Evolutionary conservation across 78 protist species (phyloP).

Genomic region (Cavenderia fasciculata): DNA sequence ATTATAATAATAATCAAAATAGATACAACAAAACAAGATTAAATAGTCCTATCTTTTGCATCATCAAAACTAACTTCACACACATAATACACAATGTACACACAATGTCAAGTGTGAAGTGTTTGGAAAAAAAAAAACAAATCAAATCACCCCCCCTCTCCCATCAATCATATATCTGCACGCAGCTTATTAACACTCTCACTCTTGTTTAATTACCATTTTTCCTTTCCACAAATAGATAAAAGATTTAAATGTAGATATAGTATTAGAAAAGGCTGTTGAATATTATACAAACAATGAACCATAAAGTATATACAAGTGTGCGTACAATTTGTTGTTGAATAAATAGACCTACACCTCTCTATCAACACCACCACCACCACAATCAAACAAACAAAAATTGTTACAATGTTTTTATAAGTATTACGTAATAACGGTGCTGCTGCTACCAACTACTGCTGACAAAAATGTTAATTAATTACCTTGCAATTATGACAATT

Average conservation of each 20-base stretch:
- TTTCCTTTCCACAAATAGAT: neutral
- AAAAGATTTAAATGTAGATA: conserved; percentile 58
- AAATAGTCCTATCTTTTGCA: neutral
- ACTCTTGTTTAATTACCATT: neutral
- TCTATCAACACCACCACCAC: neutral
- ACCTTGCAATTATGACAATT: too few relatives aligned
- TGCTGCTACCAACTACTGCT: too few relatives aligned
- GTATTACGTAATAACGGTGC: too few relatives aligned
- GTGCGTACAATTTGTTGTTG: too few relatives aligned
- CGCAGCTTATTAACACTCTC: neutral
- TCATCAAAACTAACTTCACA: neutral
- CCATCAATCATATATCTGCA: neutral
- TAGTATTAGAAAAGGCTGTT: conserved; percentile 43
- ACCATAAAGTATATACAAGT: neutral
- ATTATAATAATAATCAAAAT: neutral
- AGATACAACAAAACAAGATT: neutral
- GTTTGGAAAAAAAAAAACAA: neutral
- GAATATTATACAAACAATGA: conserved; percentile 31
- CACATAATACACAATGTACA: neutral
- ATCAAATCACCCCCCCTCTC: neutral
- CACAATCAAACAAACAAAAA: neutral
- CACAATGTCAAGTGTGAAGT: too few relatives aligned
- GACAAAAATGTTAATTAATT: too few relatives aligned
- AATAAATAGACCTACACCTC: too few relatives aligned
- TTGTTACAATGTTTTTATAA: too few relatives aligned